These are phyloP conservation scores for Achlya hypogyna DNA, from an alignment of 352 stramenopile genomes.

Conservation along the genomic window DNA sequence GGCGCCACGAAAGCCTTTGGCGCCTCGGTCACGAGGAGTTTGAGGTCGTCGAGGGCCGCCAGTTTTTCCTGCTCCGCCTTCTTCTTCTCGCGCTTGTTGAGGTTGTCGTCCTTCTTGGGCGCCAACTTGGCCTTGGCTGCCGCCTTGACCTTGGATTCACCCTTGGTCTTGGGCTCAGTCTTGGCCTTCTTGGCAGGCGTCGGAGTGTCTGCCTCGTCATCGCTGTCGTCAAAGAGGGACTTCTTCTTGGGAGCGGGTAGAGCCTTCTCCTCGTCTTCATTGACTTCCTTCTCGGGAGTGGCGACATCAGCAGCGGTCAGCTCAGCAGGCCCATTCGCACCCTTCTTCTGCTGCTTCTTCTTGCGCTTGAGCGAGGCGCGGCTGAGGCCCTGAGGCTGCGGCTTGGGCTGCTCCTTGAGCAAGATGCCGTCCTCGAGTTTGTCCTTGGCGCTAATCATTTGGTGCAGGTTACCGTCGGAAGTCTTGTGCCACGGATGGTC, in stretches of 20 bases:
- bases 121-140: slow-evolving; percentile 13
- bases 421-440: slow-evolving; percentile 48
- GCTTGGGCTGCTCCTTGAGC: slow-evolving; percentile 29
- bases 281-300: slow-evolving; percentile 23
- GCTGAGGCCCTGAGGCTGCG: slow-evolving; percentile 38
- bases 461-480: slow-evolving; percentile 31
- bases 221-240: slow-evolving; percentile 19
- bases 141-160: slow-evolving; percentile 23
- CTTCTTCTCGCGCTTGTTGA: slow-evolving; percentile 26
- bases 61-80: slow-evolving; percentile 28
- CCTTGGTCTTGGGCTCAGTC: background rate
- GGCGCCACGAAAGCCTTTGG: slow-evolving; percentile 23
- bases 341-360: slow-evolving; percentile 69
- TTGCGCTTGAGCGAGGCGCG: slow-evolving; percentile 69
- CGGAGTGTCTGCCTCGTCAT: slow-evolving; percentile 21
- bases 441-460: slow-evolving; percentile 41
- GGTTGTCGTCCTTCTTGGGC: slow-evolving; percentile 18
- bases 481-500: slow-evolving; percentile 74
- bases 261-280: slow-evolving; percentile 16
- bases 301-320: slow-evolving; percentile 25
- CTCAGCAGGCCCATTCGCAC: slow-evolving; percentile 26
- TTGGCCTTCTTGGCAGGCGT: slow-evolving; percentile 20
- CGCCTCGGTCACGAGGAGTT: slow-evolving; percentile 21
- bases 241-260: slow-evolving; percentile 20
- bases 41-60: slow-evolving; percentile 23